Percentiles rank a stretch among this genome's conserved stretches.
phyloP scores from a whole-genome alignment of 192 early-diverging fungal genomes.

The Backusella parvicylindrica region DNA sequence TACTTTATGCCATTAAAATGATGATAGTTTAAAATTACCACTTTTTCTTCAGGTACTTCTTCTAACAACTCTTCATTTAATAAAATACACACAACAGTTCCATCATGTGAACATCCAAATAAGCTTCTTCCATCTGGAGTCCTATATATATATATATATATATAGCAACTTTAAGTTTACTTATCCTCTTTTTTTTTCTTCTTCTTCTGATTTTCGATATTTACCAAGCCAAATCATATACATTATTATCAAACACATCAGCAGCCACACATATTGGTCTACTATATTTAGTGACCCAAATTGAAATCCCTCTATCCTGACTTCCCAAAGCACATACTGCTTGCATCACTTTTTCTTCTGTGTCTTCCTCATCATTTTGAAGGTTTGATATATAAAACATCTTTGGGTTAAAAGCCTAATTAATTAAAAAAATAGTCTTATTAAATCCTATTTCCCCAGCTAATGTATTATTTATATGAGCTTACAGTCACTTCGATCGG shows the following conservation, averaged over 20 bases:
- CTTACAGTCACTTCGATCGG: slow-evolving; percentile 84
- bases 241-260: slow-evolving; percentile 77
- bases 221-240: slow-evolving; percentile 87
- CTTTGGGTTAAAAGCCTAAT: slow-evolving; percentile 72
- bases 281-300: slow-evolving; percentile 81
- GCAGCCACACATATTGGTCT: slow-evolving; percentile 69
- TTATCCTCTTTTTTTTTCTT: neutral
- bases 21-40: slow-evolving; percentile 39
- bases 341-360: slow-evolving; percentile 24
- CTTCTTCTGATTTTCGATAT: neutral
- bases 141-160: slow-evolving; percentile 37
- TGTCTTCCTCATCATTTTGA: slow-evolving; percentile 17
- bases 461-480: neutral
- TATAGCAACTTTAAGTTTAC: no score
- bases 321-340: slow-evolving; percentile 82
- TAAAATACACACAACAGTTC: slow-evolving; percentile 73
- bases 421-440: no score
- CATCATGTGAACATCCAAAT: slow-evolving; percentile 90
- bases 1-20: neutral
- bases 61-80: slow-evolving; percentile 71
- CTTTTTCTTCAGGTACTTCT: slow-evolving; percentile 60
- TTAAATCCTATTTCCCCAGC: no score
- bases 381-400: slow-evolving; percentile 52
- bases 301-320: slow-evolving; percentile 81
- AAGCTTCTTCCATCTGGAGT: slow-evolving; percentile 68